Evolutionary conservation across 2,329 filamentous ascomycete genomes (phyloP), one percentile per base, ranked within the genome.

Genomic region (Tolypocladium ovalisporum): DNA sequence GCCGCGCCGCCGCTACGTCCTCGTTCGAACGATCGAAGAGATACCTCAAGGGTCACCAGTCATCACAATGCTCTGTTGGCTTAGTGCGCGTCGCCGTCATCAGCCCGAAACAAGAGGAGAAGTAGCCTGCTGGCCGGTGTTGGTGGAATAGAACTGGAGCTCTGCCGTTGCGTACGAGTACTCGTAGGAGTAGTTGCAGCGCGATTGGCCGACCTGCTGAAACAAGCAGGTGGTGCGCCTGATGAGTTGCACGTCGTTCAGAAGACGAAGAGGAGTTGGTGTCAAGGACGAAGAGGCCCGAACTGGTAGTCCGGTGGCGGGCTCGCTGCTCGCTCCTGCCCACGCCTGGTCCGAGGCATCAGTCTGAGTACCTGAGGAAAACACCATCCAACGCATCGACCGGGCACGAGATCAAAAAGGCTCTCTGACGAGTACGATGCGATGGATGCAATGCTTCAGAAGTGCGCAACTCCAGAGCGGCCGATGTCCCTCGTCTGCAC

Each of bases 141-240:
- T 19, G 52, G 2, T 35, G 37, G 13, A 15, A 10, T 27, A 32
- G 24, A 29, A 40, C 22, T 29, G n/a, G 39, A 29, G 17, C 27
- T 54, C 36, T 22, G 24, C 52, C 36, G 36, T 37, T 54, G 27
- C n/a, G 37, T 40, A 40, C 8, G 15, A n/a, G 17, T 19, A n/a
- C n/a, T n/a, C n/a, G n/a, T n/a, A n/a, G n/a, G n/a, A n/a, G n/a
- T 29, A 54, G 24, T 24, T 53, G 35, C 52, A 24, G 52, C 22
- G 34, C 59, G 54, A 60, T 19, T 39, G 37, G 32, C 54, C 42
- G 57, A 57, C 59, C 59, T 60, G 49, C 59, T 60, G 52, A 35
- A 60, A 57, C 44, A 54, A 60, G 59, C 54, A 55, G 47, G 57
- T 59, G 57, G 55, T 59, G 57, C 56, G 53, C 40, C 54, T 22